These are phyloP conservation scores for Luvunga scandens DNA, from an alignment of 345 rosid genomes.

Conservation along the genomic window DNA sequence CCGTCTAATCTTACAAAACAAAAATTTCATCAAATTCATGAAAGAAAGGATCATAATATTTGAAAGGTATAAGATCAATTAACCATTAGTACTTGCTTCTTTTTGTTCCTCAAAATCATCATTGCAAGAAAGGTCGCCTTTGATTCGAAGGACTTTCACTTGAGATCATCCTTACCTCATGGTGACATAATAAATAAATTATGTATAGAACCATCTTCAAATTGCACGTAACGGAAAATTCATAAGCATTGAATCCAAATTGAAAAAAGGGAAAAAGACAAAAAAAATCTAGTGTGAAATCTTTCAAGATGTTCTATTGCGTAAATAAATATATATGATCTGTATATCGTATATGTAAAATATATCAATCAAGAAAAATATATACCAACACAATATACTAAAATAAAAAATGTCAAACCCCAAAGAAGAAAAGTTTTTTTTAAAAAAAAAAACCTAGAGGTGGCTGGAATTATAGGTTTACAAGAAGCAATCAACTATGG, in stretches of 20 bases:
- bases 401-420: not conserved
- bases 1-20: not conserved
- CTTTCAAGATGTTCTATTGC: not conserved
- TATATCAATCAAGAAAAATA: not conserved
- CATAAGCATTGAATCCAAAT: not conserved
- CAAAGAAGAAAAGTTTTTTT: not conserved
- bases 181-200: not conserved
- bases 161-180: constrained; percentile 12
- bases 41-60: not conserved
- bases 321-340: not conserved
- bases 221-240: not conserved
- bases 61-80: not conserved
- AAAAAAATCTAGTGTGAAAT: too few relatives aligned
- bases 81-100: not conserved
- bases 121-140: constrained; percentile 5
- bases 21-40: not conserved
- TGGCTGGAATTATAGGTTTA: not conserved
- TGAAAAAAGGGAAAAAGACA: not conserved
- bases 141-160: not conserved
- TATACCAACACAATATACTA: not conserved
- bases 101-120: not conserved
- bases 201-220: not conserved
- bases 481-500: constrained; percentile 32
- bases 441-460: not conserved
- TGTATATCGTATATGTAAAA: too few relatives aligned